A percentile compares a stretch with the other conserved stretches of the same genome.
These are phyloP conservation scores for Emiliania huxleyi DNA, from an alignment of 78 protist species.

Conservation along the genomic window DNA sequence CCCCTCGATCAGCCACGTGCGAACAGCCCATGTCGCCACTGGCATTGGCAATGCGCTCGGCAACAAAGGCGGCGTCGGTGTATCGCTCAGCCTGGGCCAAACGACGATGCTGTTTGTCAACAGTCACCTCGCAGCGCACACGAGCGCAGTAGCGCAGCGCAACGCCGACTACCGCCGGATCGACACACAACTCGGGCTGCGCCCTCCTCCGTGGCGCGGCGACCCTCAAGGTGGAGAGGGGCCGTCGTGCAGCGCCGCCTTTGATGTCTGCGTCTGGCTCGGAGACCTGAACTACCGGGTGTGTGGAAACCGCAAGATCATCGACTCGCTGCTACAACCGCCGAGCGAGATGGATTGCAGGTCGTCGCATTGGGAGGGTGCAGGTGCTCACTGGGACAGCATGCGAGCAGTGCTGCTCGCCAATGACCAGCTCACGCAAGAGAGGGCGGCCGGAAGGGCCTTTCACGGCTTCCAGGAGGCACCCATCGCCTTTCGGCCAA, in stretches of 20 bases:
- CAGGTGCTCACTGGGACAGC: background rate
- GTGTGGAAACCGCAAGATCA: background rate
- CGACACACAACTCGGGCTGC: background rate
- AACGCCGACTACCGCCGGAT: background rate
- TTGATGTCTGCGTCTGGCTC: background rate
- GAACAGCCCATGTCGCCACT: background rate
- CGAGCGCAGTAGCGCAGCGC: background rate
- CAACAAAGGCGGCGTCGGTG: slow-evolving; percentile 15
- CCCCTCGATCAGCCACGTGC: background rate
- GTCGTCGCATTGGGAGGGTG: background rate
- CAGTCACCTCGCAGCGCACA: background rate
- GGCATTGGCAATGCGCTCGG: background rate
- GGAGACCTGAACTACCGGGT: background rate
- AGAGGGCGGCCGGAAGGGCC: background rate
- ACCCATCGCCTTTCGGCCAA: slow-evolving; percentile 1
- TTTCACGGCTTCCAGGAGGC: background rate
- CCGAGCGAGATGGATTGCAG: background rate
- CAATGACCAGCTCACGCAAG: background rate
- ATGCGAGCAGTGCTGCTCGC: background rate
- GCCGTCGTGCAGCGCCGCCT: background rate
- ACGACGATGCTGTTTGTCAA: background rate
- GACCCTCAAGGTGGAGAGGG: no score
- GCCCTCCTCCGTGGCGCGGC: no score
- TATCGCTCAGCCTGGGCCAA: background rate
- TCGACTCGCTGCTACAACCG: background rate